A percentile compares a stretch with the other conserved stretches of the same genome.
These are phyloP conservation scores for Colletotrichum noveboracense DNA, from an alignment of 2,329 filamentous ascomycete genomes.

Conservation along the genomic window DNA sequence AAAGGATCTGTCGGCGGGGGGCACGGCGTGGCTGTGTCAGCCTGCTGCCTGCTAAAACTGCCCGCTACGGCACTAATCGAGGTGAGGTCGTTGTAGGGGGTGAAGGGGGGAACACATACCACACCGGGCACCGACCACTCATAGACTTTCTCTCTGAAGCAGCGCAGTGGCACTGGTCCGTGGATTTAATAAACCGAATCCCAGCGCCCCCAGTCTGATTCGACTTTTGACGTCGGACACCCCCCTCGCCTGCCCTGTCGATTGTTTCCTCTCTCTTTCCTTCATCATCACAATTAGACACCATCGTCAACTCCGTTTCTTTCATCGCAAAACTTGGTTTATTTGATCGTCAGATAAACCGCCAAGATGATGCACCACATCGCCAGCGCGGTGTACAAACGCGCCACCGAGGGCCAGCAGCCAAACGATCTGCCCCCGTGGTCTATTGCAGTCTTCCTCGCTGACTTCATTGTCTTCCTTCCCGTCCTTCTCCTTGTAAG, in stretches of 20 bases:
- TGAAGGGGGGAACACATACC: background rate
- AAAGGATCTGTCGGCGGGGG: background rate
- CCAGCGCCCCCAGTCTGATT: background rate
- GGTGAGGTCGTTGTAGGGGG: background rate
- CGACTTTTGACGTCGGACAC: background rate
- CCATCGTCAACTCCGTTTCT: background rate
- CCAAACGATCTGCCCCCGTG: slow-evolving; percentile 40
- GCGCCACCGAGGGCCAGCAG: slow-evolving; percentile 35
- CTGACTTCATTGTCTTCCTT: slow-evolving; percentile 49
- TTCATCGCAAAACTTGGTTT: background rate
- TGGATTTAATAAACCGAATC: background rate
- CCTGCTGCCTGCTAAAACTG: slow-evolving; percentile 13
- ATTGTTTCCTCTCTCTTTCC: background rate
- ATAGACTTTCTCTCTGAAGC: background rate
- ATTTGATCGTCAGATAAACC: background rate
- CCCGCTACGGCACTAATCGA: background rate
- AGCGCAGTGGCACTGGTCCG: background rate
- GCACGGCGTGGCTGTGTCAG: slow-evolving; percentile 13
- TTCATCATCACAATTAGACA: background rate
- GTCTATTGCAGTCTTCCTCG: slow-evolving; percentile 42
- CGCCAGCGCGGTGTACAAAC: slow-evolving; percentile 30
- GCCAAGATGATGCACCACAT: slow-evolving; percentile 4
- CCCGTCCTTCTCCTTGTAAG: slow-evolving; percentile 50
- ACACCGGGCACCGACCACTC: background rate
- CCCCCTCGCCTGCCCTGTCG: background rate